Conservation (phyloP, 2,329 filamentous ascomycete genomes). For the Diaporthe sp. region DNA sequence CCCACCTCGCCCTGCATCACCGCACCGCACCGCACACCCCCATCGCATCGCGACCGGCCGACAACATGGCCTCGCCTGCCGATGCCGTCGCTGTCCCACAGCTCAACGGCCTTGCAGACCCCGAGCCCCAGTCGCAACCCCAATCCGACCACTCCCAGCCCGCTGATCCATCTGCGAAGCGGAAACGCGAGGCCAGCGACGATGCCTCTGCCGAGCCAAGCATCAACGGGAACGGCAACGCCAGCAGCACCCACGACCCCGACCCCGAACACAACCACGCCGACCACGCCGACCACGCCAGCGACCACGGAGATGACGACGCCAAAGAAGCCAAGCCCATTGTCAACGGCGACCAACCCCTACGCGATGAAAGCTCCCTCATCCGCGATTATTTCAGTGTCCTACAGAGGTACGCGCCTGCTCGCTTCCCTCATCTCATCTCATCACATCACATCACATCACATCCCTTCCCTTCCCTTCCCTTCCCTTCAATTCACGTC, state of each 20-base stretch:
- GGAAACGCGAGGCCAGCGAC: constrained; percentile 67
- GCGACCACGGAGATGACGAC: constrained; percentile 26
- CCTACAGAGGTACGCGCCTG: constrained; percentile 52
- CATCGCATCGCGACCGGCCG: constrained; percentile 24
- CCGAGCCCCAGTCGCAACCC: constrained; percentile 36
- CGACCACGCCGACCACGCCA: constrained; percentile 44
- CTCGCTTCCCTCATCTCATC: constrained; percentile 30
- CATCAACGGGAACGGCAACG: constrained; percentile 30
- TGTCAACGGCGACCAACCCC: constrained; percentile 40
- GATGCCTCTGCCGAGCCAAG: constrained; percentile 43
- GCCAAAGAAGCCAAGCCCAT: constrained; percentile 41
- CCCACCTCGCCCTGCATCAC: constrained; percentile 20
- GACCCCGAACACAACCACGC: constrained; percentile 39
- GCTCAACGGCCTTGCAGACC: constrained; percentile 44
- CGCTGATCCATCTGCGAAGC: constrained; percentile 54
- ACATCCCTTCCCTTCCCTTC: neutral
- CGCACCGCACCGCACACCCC: constrained; percentile 23
- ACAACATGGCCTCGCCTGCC: constrained; percentile 45
- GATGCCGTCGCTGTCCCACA: constrained; percentile 42
- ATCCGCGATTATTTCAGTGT: constrained; percentile 55
- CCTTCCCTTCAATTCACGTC: constrained; percentile 33
- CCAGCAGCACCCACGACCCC: neutral
- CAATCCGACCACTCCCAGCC: constrained; percentile 43
- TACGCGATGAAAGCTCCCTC: constrained; percentile 47
- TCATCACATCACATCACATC: constrained; percentile 33